Conservation (phyloP, 139 green algal species). For the Desmodesmus armatus region DNA sequence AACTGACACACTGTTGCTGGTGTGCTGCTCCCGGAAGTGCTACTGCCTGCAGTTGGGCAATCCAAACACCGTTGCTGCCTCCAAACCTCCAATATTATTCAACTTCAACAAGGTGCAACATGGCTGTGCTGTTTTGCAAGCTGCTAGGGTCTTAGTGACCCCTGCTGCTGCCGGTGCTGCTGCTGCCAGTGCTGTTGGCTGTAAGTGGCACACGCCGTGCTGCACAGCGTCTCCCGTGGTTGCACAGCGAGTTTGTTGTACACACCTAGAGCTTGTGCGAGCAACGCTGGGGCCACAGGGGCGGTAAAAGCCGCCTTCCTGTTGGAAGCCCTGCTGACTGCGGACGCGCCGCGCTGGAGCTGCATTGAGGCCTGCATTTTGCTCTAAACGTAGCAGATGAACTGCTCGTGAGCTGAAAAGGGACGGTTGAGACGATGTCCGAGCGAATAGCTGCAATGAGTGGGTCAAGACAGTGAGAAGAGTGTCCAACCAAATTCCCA, state of each 20-base stretch:
- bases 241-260: not conserved
- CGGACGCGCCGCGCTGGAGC: slow-evolving; percentile 15
- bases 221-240: not conserved
- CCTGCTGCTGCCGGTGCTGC: not conserved
- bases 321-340: slow-evolving; percentile 31
- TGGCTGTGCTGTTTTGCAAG: not conserved
- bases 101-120: not conserved
- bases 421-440: no score
- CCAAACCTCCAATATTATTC: not conserved
- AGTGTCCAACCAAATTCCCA: no score
- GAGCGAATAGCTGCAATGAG: no score
- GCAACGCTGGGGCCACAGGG: not conserved
- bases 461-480: no score
- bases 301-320: slow-evolving; percentile 32
- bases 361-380: slow-evolving; percentile 50
- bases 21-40: no score
- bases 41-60: not conserved
- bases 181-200: not conserved
- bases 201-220: not conserved
- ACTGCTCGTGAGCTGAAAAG: slow-evolving; percentile 4
- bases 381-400: no score
- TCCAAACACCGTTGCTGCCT: no score
- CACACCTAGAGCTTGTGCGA: not conserved
- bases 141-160: not conserved
- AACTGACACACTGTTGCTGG: no score